These are phyloP conservation scores for Galeopsis tetrahit DNA, from an alignment of 257 asterid genomes.

Conservation along the genomic window DNA sequence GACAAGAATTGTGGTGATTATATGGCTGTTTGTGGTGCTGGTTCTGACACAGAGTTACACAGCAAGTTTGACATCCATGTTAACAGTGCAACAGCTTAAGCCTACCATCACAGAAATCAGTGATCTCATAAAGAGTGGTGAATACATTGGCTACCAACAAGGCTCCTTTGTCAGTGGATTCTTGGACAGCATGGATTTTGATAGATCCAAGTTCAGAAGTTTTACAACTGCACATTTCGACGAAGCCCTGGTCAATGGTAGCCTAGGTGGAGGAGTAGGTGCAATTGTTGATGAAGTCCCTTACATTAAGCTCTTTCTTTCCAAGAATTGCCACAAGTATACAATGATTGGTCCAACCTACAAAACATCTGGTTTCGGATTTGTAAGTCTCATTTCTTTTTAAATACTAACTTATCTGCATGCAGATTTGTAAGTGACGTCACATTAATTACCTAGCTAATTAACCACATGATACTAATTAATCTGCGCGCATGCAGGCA, in stretches of 20 bases:
- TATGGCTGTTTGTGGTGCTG: conserved; percentile 63
- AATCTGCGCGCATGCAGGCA: too few relatives aligned
- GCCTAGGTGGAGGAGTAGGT: conserved; percentile 51
- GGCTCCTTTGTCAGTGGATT: conserved; percentile 45
- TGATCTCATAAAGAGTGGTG: conserved; percentile 44
- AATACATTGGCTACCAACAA: conserved; percentile 46
- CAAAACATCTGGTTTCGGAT: conserved; percentile 55
- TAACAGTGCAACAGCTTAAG: conserved; percentile 60
- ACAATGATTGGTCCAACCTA: conserved; percentile 45
- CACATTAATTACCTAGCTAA: not conserved
- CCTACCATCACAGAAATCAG: conserved; percentile 41
- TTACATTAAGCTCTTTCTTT: conserved; percentile 48
- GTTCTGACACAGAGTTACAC: conserved; percentile 64
- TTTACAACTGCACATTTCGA: conserved; percentile 40
- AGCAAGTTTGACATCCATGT: conserved; percentile 62
- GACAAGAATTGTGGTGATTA: conserved; percentile 53
- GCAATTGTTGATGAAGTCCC: conserved; percentile 62
- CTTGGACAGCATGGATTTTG: conserved; percentile 37
- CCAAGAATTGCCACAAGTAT: conserved; percentile 46
- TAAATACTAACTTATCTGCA: not conserved
- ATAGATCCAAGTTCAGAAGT: conserved; percentile 38
- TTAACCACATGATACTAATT: not conserved
- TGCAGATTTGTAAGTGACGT: not conserved
- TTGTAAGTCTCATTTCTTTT: conserved; percentile 41
- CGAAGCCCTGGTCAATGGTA: conserved; percentile 52